phyloP scores from a whole-genome alignment of 257 asterid species.

The Solanum boliviense region DNA sequence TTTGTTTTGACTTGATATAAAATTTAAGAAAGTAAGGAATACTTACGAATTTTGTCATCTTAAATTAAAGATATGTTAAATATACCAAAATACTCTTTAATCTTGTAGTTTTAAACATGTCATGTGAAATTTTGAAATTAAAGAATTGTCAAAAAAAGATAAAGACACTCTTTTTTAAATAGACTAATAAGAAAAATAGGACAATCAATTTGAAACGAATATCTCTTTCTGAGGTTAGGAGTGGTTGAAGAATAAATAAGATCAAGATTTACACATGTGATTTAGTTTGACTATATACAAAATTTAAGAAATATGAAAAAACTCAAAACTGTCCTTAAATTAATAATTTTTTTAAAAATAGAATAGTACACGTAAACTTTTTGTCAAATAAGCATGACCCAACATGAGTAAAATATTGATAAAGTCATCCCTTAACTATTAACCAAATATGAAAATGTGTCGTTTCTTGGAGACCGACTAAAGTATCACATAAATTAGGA shows the following conservation, averaged over 20 bases:
- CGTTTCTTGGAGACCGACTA: accelerated
- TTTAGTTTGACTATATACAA: neutral
- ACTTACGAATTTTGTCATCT: neutral
- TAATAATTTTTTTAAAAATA: too few species aligned
- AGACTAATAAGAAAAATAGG: accelerated
- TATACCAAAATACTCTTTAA: neutral
- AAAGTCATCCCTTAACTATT: too few species aligned
- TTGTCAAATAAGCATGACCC: neutral
- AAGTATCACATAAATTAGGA: neutral
- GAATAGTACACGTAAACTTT: neutral
- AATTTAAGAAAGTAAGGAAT: neutral
- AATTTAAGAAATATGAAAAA: too few species aligned
- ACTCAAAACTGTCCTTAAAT: too few species aligned
- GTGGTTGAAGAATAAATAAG: neutral
- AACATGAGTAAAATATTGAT: neutral
- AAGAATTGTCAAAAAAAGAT: neutral
- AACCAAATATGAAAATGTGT: neutral
- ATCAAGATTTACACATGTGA: neutral
- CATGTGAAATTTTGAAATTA: neutral
- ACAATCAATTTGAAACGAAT: neutral
- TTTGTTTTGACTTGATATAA: neutral
- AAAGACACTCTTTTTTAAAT: neutral
- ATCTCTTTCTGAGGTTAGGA: neutral
- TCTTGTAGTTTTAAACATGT: neutral
- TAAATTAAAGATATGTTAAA: neutral